Base-by-base conservation (phyloP, 768 basidiomycete species). In the Suillus clintonianus region DNA sequence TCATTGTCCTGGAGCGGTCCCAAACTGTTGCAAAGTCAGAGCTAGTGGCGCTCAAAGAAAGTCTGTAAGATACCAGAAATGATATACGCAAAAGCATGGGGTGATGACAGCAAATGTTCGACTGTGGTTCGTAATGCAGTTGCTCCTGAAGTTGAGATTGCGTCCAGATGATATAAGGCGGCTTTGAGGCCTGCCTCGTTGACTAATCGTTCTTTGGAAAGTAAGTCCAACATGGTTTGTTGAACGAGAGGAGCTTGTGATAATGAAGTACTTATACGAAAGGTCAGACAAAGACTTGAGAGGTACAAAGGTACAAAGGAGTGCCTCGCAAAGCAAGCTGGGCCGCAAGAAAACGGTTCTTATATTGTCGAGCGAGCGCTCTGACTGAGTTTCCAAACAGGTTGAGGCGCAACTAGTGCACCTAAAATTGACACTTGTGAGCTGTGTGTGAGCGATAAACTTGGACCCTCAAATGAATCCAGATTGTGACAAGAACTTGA, bases 41-140 rank as follows among this genome's bases (percentile, higher is more conserved):
- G 43, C 14, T 27, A 22, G 13, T 39, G 9, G 45, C n/a, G 10
- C 39, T 0, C 13, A 24, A 6, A 24, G 0, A 8, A 53, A 17
- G 17, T n/a, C 19, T 53, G 8, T 17, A 22, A 64, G 67, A 59
- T 61, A 72, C 76, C 64, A 2, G 77, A 78, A 3, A 76, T 27
- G 2, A 78, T 24, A n/a, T 69, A 75, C 5, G 73, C 71, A 3
- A 77, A 78, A 14, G 76, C 65, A 14, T 64, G 43, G 0, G 75
- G 69, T 6, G 65, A 37, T 4, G 72, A 69, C 24, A 76, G 67
- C 60, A 78, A 62, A 56, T 75, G 67, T 61, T 69, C 69, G n/a
- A 74, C 19, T 59, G 72, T 64, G 69, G 70, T 65, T 62, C 57
- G 67, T 66, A 74, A 65, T 51, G 32, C 61, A 0, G 61, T 17